phyloP scores from a whole-genome alignment of 148 eudicot genomes.

The Chenopodium berlandieri region DNA sequence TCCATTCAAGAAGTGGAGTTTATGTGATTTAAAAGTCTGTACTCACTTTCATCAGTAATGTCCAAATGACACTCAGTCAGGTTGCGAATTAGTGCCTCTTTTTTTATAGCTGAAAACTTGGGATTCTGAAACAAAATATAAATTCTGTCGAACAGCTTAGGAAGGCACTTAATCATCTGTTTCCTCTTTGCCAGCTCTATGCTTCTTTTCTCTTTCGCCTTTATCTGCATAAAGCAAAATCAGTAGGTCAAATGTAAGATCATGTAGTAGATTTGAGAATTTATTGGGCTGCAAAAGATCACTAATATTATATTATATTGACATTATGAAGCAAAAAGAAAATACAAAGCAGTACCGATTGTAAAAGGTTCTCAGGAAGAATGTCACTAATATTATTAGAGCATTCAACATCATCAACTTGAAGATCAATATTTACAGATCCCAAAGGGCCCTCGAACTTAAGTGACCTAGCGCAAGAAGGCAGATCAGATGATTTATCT shows the following conservation, averaged over 20 bases:
- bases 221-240: slow-evolving; percentile 42
- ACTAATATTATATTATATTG: background rate
- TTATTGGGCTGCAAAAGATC: background rate
- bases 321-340: background rate
- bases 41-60: slow-evolving; percentile 67
- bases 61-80: slow-evolving; percentile 47
- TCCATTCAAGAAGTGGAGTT: background rate
- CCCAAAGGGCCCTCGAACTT: slow-evolving; percentile 53
- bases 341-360: slow-evolving; percentile 45
- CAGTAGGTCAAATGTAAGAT: background rate
- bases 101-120: slow-evolving; percentile 56
- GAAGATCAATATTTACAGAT: slow-evolving; percentile 37
- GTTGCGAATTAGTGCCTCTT: slow-evolving; percentile 61
- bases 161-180: slow-evolving; percentile 54
- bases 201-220: slow-evolving; percentile 53
- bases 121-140: slow-evolving; percentile 62
- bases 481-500: slow-evolving; percentile 45
- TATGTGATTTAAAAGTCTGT: background rate
- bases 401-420: slow-evolving; percentile 29
- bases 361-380: slow-evolving; percentile 58
- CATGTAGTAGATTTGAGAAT: background rate
- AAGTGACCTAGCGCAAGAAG: slow-evolving; percentile 57
- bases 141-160: slow-evolving; percentile 71
- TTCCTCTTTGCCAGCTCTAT: slow-evolving; percentile 52
- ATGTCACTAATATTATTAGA: slow-evolving; percentile 52